Evolutionary conservation across 2,329 filamentous ascomycete species (phyloP), one percentile per base, ranked within the genome.

Genomic region (Xylariales sp.): DNA sequence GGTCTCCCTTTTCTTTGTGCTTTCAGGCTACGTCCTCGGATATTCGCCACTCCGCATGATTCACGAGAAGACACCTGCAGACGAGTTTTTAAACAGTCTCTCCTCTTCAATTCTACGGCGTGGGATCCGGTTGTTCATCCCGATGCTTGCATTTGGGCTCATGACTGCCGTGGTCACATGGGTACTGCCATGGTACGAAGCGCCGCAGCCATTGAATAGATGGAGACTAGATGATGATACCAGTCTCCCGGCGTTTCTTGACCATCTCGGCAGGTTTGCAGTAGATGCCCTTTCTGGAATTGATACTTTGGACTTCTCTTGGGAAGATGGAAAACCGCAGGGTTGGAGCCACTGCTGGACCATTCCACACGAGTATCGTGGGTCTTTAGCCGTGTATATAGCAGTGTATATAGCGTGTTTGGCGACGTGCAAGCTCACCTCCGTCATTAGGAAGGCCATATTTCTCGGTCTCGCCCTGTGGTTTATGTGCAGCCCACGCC

Each of bases 1-100:
- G 32, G 32, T 35, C 9, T 9, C 32, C n/a, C 32, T 35, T 2
- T 35, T 35, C 32, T 35, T 35, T 20, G 32, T 35, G 2, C n/a
- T 35, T n/a, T 35, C 32, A n/a, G 32, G 32, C 32, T 35, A 35
- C 32, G 32, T 35, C 32, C n/a, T 35, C 12, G 16, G n/a, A n/a
- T 20, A 18, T 20, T 18, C n/a, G 32, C n/a, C 32, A n/a, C 32
- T 35, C n/a, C 16, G n/a, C 32, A 35, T 20, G n/a, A 35, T 35
- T 18, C 18, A 4, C 16, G 14, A 8, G 24, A n/a, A n/a, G 8
- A n/a, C 24, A n/a, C 24, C 24, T 8, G 24, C 24, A 8, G 24
- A 27, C n/a, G 24, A 8, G 24, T 27, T 27, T n/a, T n/a, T 27
- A 8, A n/a, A 8, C 24, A n/a, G 24, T n/a, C 24, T 27, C 24